These are phyloP conservation scores for Penicillium pulvis DNA, from an alignment of 495 filamentous ascomycete species.

Conservation along the genomic window DNA sequence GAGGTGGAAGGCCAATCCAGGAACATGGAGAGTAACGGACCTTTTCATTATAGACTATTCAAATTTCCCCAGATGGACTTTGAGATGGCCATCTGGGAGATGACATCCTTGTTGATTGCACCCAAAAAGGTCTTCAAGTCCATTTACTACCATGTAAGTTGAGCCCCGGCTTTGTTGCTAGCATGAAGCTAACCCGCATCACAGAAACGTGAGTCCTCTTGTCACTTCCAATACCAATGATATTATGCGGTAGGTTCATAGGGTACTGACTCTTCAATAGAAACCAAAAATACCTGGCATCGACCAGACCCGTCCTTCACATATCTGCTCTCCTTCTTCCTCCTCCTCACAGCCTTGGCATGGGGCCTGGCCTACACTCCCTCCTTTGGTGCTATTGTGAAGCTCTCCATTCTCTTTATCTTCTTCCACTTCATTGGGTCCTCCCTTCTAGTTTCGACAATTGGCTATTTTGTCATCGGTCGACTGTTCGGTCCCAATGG, in stretches of 20 bases:
- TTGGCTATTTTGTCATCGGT: slow-evolving; percentile 66
- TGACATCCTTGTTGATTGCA: slow-evolving; percentile 71
- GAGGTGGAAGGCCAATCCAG: background rate
- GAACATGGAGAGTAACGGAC: background rate
- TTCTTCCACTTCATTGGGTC: slow-evolving; percentile 67
- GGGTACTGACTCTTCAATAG: slow-evolving; percentile 38
- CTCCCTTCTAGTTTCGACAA: slow-evolving; percentile 61
- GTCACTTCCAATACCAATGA: slow-evolving; percentile 3
- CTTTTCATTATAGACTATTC: slow-evolving; percentile 47
- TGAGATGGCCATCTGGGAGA: slow-evolving; percentile 80
- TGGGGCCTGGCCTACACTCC: slow-evolving; percentile 72
- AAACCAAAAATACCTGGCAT: slow-evolving; percentile 79
- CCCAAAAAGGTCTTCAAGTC: slow-evolving; percentile 78
- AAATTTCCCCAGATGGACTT: slow-evolving; percentile 73
- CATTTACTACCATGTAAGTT: slow-evolving; percentile 72
- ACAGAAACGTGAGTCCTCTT: slow-evolving; percentile 59
- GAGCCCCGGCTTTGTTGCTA: slow-evolving; percentile 7
- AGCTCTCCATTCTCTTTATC: slow-evolving; percentile 63
- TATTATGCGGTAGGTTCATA: background rate
- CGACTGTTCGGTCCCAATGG: slow-evolving; percentile 60
- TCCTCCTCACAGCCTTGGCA: slow-evolving; percentile 69
- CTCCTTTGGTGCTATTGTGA: slow-evolving; percentile 57
- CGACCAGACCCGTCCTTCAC: slow-evolving; percentile 76
- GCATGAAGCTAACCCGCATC: slow-evolving; percentile 12
- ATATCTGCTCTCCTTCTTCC: slow-evolving; percentile 75